Percentiles rank a stretch among this genome's conserved stretches.
These are phyloP conservation scores for Zalerion maritima DNA, from an alignment of 495 filamentous ascomycete species.

Conservation along the genomic window DNA sequence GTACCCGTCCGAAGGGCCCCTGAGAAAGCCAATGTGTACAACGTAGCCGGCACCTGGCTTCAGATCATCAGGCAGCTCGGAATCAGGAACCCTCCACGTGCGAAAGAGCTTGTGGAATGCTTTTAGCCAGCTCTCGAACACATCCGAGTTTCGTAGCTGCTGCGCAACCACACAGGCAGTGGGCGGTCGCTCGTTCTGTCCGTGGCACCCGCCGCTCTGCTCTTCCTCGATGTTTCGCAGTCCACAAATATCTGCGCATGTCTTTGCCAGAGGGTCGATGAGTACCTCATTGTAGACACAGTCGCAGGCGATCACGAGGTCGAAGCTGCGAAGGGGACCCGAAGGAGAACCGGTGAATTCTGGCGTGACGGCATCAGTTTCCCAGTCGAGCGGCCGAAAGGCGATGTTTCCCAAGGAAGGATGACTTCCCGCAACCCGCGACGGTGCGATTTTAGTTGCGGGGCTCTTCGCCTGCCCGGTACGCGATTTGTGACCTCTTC, in stretches of 20 bases:
- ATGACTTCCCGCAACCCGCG: no score
- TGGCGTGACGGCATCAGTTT: constrained; percentile 33
- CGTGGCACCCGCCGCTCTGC: constrained; percentile 12
- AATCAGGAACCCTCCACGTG: constrained; percentile 64
- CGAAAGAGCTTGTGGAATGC: constrained; percentile 50
- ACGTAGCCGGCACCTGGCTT: constrained; percentile 47
- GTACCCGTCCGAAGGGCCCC: no score
- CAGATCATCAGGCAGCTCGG: constrained; percentile 33
- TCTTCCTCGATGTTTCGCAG: constrained; percentile 25
- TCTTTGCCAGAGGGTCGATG: constrained; percentile 65
- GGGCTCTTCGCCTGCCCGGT: no score
- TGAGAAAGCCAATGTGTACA: constrained; percentile 49
- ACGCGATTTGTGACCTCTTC: constrained; percentile 9
- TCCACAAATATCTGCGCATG: constrained; percentile 64
- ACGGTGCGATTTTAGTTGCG: no score
- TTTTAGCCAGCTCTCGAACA: constrained; percentile 72
- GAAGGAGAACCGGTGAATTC: constrained; percentile 17
- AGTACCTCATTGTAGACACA: constrained; percentile 84
- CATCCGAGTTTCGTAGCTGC: constrained; percentile 67
- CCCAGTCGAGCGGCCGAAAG: constrained; percentile 55
- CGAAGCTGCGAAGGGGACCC: constrained; percentile 31
- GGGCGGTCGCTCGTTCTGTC: no score
- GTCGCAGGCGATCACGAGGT: constrained; percentile 66
- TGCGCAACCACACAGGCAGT: constrained; percentile 66
- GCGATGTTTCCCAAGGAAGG: constrained; percentile 18